Base-by-base conservation (phyloP, 2,329 filamentous ascomycete species). In the Nakataea oryzae region DNA sequence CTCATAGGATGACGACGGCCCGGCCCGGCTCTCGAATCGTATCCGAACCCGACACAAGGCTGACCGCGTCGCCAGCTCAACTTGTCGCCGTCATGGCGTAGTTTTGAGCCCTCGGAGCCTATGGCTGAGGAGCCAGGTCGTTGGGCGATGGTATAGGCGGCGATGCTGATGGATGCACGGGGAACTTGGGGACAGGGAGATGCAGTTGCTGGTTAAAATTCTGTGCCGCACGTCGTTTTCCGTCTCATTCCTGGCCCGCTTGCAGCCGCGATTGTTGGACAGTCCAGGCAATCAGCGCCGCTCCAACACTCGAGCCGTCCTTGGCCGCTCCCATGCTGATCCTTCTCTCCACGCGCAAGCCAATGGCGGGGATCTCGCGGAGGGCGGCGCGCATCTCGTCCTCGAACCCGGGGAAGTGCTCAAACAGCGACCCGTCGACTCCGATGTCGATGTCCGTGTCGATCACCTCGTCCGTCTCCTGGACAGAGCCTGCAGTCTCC, bases 291-390 rank as follows among this genome's bases (percentile, higher is more conserved):
- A 97, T 97, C 68, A 99, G 77, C 54, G 93, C 95, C 4, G 95
- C 95, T 61, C 93, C 93, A 21, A 96, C 90, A 65, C 91, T 93
- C 67, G 89, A 93, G 57, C 93, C 93, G 72, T 99, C 93, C 80
- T 96, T 96, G 64, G 93, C 93, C 70, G 97, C 93, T 17, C 93
- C 93, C 70, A 97, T 96, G 62, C 91, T 83, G 65, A 99, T 89
- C 75, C 86, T 89, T 76, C 89, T 88, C 67, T 95, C 91, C 13
- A 92, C 91, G 63, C 82, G 79, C 54, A 79, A 75, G 2, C 93
- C 93, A 68, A 97, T 89, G 63, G 87, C 85, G 13, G 90, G 82
- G 59, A 96, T 85, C 61, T 85, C 85, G 58, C 86, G 78, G 64
- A 97, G 79, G 12, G 90, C 90, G 70, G 95, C 89, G 64, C 93